Percentiles rank a stretch among this genome's conserved stretches.
Conservation (phyloP, 805 yeast species). For the Pichia paraexigua region DNA sequence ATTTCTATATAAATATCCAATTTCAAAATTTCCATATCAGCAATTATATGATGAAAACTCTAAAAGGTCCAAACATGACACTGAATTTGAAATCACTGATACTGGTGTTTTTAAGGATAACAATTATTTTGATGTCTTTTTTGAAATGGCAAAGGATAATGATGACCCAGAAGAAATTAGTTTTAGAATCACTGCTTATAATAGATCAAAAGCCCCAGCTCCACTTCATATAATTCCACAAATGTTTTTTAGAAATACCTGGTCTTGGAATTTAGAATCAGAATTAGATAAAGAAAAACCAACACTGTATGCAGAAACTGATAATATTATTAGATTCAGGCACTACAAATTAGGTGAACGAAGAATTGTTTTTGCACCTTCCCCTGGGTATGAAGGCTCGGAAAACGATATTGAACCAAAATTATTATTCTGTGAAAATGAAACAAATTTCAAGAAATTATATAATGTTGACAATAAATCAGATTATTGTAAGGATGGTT, state of each 20-base stretch:
- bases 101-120: slow-evolving; percentile 65
- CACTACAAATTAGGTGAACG: slow-evolving; percentile 65
- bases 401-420: slow-evolving; percentile 66
- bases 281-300: slow-evolving; percentile 45
- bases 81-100: slow-evolving; percentile 78
- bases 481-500: slow-evolving; percentile 75
- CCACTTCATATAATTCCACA: slow-evolving; percentile 85
- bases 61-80: slow-evolving; percentile 55
- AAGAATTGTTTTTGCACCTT: slow-evolving; percentile 67
- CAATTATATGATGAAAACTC: slow-evolving; percentile 62
- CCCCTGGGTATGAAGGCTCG: slow-evolving; percentile 62
- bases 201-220: slow-evolving; percentile 76
- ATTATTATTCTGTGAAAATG: slow-evolving; percentile 82
- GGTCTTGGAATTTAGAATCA: slow-evolving; percentile 80
- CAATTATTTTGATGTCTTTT: slow-evolving; percentile 78
- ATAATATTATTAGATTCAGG: slow-evolving; percentile 46
- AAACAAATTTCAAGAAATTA: slow-evolving; percentile 64
- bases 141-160: slow-evolving; percentile 83
- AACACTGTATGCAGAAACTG: slow-evolving; percentile 32
- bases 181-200: slow-evolving; percentile 82
- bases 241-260: slow-evolving; percentile 74
- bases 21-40: slow-evolving; percentile 72
- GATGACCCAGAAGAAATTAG: slow-evolving; percentile 72
- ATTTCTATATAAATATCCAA: slow-evolving; percentile 90
- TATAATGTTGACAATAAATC: slow-evolving; percentile 56